A percentile compares a stretch with the other conserved stretches of the same genome.
Conservation (phyloP, 208 protist species). For the Strigomonas culicis region DNA sequence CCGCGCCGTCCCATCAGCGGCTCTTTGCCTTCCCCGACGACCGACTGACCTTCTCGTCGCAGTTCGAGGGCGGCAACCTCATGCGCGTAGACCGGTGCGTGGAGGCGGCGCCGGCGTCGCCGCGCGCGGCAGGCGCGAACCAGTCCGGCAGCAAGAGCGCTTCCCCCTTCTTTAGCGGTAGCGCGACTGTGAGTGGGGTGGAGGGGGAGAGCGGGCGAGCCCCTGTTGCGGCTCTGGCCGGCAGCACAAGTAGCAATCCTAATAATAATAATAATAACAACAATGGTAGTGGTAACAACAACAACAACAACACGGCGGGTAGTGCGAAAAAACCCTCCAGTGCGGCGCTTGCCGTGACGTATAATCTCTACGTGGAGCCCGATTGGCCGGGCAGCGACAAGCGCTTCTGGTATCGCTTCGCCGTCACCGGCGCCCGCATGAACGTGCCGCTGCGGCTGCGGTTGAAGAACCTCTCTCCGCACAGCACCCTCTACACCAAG, state of each 20-base stretch:
- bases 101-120: neutral
- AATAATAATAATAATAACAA: conserved; percentile 10
- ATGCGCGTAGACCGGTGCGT: conserved; percentile 55
- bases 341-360: conserved; percentile 15
- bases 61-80: conserved; percentile 78
- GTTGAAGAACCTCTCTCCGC: conserved; percentile 71
- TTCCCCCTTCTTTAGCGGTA: too few species aligned
- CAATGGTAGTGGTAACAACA: conserved; percentile 3
- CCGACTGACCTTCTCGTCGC: conserved; percentile 54
- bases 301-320: neutral
- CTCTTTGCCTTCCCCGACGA: conserved; percentile 46
- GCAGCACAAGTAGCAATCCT: neutral
- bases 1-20: conserved; percentile 60
- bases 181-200: too few species aligned
- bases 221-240: neutral
- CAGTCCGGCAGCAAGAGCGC: too few species aligned
- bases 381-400: conserved; percentile 58
- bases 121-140: too few species aligned
- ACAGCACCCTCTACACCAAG: conserved; percentile 71
- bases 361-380: conserved; percentile 75
- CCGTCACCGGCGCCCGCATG: conserved; percentile 23
- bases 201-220: too few species aligned
- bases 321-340: too few species aligned
- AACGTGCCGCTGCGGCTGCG: conserved; percentile 40
- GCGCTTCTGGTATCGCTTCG: conserved; percentile 88